A percentile compares a stretch with the other conserved stretches of the same genome.
Evolutionary conservation across 306 rosid genomes (phyloP).

Genomic region (Acmispon strigosus): DNA sequence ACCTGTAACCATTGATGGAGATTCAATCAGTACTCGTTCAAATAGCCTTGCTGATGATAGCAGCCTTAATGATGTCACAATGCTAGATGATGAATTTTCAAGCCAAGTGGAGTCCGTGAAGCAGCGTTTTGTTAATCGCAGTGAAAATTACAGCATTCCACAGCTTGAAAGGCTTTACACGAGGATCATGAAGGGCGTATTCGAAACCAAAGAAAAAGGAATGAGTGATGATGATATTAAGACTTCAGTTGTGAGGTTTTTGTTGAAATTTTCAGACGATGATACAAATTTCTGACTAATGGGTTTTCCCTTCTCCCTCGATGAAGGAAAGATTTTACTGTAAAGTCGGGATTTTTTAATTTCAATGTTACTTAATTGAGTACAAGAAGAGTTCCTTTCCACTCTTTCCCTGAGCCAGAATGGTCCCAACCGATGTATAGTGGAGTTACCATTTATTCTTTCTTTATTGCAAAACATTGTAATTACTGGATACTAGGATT

Average conservation of each 20-base stretch:
- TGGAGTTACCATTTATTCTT: not conserved
- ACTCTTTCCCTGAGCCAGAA: not conserved
- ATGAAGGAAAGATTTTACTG: constrained; percentile 34
- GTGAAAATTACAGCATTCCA: constrained; percentile 56
- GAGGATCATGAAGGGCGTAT: constrained; percentile 78
- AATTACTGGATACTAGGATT: constrained; percentile 10
- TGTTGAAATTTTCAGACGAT: constrained; percentile 63
- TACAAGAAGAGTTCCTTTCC: constrained; percentile 8
- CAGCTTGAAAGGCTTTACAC: constrained; percentile 89
- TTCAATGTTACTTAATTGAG: constrained; percentile 30
- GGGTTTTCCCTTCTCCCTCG: constrained; percentile 1
- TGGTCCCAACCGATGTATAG: not conserved
- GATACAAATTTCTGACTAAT: constrained; percentile 62
- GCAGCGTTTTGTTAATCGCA: constrained; percentile 49
- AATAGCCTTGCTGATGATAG: constrained; percentile 30
- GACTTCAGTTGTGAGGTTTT: constrained; percentile 56
- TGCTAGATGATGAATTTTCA: constrained; percentile 44
- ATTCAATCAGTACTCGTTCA: constrained; percentile 27
- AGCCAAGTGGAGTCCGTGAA: constrained; percentile 52
- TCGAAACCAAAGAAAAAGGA: constrained; percentile 47
- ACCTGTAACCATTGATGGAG: constrained; percentile 30
- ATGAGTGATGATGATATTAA: constrained; percentile 30
- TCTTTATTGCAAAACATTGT: constrained; percentile 5
- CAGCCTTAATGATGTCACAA: constrained; percentile 30
- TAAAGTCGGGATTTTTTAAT: constrained; percentile 51